These are phyloP conservation scores for Neltuma alba DNA, from an alignment of 306 rosid genomes.

Conservation along the genomic window DNA sequence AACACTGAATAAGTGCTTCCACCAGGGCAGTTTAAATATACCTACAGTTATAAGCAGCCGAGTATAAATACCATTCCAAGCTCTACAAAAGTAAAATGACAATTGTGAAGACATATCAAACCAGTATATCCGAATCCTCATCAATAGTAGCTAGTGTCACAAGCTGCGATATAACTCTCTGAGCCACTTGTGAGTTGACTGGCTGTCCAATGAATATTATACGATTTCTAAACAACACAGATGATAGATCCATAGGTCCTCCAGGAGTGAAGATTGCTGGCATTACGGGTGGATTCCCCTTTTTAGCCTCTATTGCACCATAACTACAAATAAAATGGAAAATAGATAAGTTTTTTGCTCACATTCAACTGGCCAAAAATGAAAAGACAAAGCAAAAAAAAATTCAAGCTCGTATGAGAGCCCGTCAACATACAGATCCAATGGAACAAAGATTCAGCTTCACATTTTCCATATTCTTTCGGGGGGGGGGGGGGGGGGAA, in stretches of 20 bases:
- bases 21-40: slow-evolving; percentile 95
- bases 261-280: slow-evolving; percentile 97
- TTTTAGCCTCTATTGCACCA: slow-evolving; percentile 69
- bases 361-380: slow-evolving; percentile 6
- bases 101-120: slow-evolving; percentile 40
- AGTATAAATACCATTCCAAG: slow-evolving; percentile 16
- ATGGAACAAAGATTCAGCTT: background rate
- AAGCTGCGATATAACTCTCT: slow-evolving; percentile 94
- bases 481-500: too few relatives aligned
- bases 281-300: slow-evolving; percentile 77
- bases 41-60: slow-evolving; percentile 51
- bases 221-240: slow-evolving; percentile 88
- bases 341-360: slow-evolving; percentile 27
- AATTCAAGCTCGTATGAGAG: background rate
- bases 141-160: slow-evolving; percentile 91
- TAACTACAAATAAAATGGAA: slow-evolving; percentile 52
- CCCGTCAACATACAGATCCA: slow-evolving; percentile 12
- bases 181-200: slow-evolving; percentile 81
- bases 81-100: background rate
- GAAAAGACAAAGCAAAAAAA: background rate
- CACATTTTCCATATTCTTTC: background rate
- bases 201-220: slow-evolving; percentile 96
- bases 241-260: slow-evolving; percentile 85
- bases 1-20: slow-evolving; percentile 90
- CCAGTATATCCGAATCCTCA: slow-evolving; percentile 82